Evolutionary conservation across 2,329 filamentous ascomycete species (phyloP), one percentile per base, ranked within the genome.

Genomic region (Nemania sp.): DNA sequence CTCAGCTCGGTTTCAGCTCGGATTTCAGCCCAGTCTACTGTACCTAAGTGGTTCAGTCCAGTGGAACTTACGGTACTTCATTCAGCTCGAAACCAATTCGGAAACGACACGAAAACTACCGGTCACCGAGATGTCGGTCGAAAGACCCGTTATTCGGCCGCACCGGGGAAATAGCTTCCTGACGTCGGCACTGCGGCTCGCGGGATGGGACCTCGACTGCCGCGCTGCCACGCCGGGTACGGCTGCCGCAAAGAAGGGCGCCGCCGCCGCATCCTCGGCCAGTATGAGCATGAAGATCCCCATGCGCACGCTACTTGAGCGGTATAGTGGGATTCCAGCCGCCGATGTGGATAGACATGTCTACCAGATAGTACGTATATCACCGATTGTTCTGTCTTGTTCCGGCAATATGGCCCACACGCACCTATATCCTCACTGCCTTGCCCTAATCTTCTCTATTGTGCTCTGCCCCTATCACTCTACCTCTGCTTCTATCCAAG

Each of bases 331-430:
- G 17, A 60, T 70, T 30, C 57, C 53, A 24, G 24, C 61, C 12
- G 60, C 59, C 7, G 64, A 69, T n/a, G 56, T 68, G 26, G 64
- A 67, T 14, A 59, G 54, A 30, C 66, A 67, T 42, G 60, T 70
- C 47, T 59, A 60, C 24, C 42, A 58, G 15, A 66, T 70, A 30
- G 68, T 70, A 56, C 26, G 54, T 57, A 33, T n/a, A 15, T 14
- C 6, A 28, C 34, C 19, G 28, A 9, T 15, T 23, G 6, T 19
- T 17, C 4, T 31, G 20, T 22, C 12, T 45, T 11, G 11, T 7
- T 39, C n/a, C n/a, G n/a, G n/a, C n/a, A n/a, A n/a, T n/a, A n/a
- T n/a, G n/a, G n/a, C n/a, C n/a, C n/a, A n/a, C n/a, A n/a, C n/a
- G n/a, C n/a, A n/a, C n/a, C n/a, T n/a, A n/a, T n/a, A n/a, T n/a